Percentiles rank a stretch among this genome's conserved stretches.
Conservation (phyloP, 169 alveolate species). For the Babesia caballi region DNA sequence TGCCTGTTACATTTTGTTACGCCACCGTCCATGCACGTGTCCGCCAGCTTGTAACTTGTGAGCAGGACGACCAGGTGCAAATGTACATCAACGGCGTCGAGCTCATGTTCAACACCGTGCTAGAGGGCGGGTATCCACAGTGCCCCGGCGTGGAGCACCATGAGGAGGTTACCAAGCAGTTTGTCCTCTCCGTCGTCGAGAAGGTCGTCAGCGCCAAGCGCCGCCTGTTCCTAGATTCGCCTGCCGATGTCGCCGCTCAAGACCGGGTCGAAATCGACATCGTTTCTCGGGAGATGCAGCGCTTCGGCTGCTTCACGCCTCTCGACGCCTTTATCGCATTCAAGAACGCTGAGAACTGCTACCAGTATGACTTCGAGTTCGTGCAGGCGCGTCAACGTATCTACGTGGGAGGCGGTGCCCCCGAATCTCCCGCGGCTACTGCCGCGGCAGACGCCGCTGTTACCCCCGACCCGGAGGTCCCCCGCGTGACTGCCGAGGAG, state of each 20-base stretch:
- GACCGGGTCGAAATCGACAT: constrained; percentile 12
- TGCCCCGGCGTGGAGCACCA: constrained; percentile 60
- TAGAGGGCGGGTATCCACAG: constrained; percentile 43
- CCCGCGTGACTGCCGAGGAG: constrained; percentile 33
- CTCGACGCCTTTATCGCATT: constrained; percentile 40
- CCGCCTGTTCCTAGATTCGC: neutral
- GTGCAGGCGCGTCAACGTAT: neutral
- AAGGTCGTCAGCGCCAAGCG: constrained; percentile 18
- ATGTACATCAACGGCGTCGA: constrained; percentile 53
- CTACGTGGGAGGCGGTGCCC: neutral
- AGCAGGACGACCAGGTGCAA: constrained; percentile 61
- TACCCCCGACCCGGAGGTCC: neutral
- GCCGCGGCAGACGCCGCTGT: too few relatives aligned
- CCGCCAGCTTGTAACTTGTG: too few relatives aligned
- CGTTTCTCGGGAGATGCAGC: constrained; percentile 29
- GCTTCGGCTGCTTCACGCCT: constrained; percentile 35
- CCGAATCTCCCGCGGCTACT: neutral
- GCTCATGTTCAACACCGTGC: constrained; percentile 50
- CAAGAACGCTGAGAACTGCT: constrained; percentile 45
- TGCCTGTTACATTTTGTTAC: too few relatives aligned
- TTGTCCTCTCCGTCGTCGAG: constrained; percentile 6
- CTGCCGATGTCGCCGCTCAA: neutral
- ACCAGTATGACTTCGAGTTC: constrained; percentile 36
- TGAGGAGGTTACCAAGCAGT: constrained; percentile 16
- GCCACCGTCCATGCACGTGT: too few relatives aligned